Base-by-base conservation (phyloP, 257 asterid species). In the Misopates orontium region DNA sequence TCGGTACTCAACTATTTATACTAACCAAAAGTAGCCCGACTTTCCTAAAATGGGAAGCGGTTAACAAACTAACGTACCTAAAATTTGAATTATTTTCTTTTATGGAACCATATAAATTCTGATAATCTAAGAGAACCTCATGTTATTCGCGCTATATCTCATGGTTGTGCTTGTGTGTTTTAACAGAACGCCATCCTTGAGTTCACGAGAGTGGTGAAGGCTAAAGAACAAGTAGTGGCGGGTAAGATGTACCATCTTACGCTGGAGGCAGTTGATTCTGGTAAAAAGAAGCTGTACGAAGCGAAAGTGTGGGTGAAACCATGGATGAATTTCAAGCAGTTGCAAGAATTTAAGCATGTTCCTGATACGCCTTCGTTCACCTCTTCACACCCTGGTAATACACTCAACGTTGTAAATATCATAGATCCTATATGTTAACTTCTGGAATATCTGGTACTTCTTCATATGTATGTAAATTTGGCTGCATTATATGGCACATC, bases 271-370 rank as follows among this genome's bases (percentile, higher is more conserved):
- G 42, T 53, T 31, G 86, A 84, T 67, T 77, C 71, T 57, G 83
- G 86, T 56, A 32, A 71, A 71, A 80, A 57, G 63, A 70, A 79
- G 77, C 61, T 61, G 3, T 87, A 73, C 10, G 86, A 77, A 72
- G 95, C 86, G 8, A 69, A 75, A 68, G 85, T 84, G 39, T 80
- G 81, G 88, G 89, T 69, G 76, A 75, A 83, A 82, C 86, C 89
- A 54, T 81, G 92, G 95, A 55, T 75, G 83, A 84, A 81, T 68
- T 82, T 77, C 21, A 77, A 81, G 83, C 76, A 79, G 78, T 72
- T 84, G 68, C 75, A 80, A 25, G 82, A 79, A 66, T 87, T 87
- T 48, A 80, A 59, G 79, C 73, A 51, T 40, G 58, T 60, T 45
- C 25, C 18, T 48, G 78, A 69, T 56, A 55, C 18, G 32, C 44